Base-by-base conservation (phyloP, 257 asterid genomes). In the Solanum megistacrolobum region DNA sequence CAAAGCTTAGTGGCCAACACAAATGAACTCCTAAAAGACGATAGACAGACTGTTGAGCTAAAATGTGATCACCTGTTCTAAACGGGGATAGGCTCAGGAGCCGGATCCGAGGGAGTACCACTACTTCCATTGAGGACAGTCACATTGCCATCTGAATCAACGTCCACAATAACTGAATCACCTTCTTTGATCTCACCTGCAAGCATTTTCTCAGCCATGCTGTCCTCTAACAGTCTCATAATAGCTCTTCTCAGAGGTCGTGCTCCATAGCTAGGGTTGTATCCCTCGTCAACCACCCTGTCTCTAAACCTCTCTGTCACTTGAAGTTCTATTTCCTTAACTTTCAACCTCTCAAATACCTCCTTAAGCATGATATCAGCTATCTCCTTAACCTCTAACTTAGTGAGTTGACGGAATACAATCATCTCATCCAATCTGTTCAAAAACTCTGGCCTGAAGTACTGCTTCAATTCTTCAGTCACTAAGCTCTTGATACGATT, bases 391-490 rank as follows among this genome's bases (percentile, higher is more conserved):
- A 93, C 90, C 75, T 94, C 92, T 11, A 83, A 83, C 91, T 86
- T 91, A 14, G 93, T 81, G 27, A 94, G 92, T 55, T 89, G 92
- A 87, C 94, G 89, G 89, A 92, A 94, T 32, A 93, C 94, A 4
- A 94, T 91, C 88, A 93, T 91, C 85, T 93, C 96, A 68, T 94
- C 96, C 66, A 93, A 65, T 83, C 95, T 91, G 86, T 94, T 94
- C 87, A 94, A 76, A 39, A 93, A 91, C 87, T 94, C 98, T 3
- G 95, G 93, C 92, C 93, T 90, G 90, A 93, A 93, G 88, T 89
- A 87, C 87, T 90, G 91, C 83, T 91, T 92, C 86, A 93, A 32
- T 73, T 90, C 89, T 83, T 68, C 89, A 0, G 89, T 91, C 31
- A 92, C 94, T 87, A 91, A 83, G 85, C 92, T 89, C 76, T 89